A percentile compares a stretch with the other conserved stretches of the same genome.
Conservation (phyloP, 306 rosid genomes). For the Comarum palustre region DNA sequence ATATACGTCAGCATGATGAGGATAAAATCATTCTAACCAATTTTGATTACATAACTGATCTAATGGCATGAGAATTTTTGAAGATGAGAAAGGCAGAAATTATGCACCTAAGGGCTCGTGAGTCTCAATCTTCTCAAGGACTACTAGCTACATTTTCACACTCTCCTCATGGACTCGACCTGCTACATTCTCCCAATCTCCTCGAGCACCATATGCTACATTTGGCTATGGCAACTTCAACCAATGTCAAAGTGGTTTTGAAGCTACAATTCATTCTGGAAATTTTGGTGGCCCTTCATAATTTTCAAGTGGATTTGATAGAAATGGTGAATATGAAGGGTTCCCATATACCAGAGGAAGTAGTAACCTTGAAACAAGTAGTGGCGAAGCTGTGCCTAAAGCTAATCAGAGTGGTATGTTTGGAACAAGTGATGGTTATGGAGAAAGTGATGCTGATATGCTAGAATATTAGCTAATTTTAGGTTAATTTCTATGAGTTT, state of each 20-base stretch:
- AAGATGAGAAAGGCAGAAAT: neutral
- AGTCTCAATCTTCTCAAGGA: neutral
- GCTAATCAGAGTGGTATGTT: neutral
- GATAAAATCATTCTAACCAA: too few species aligned
- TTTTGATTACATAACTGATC: neutral
- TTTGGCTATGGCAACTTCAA: neutral
- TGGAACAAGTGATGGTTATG: neutral
- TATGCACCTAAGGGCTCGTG: neutral
- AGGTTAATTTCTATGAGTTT: too few species aligned
- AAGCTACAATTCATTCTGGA: neutral
- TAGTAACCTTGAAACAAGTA: neutral
- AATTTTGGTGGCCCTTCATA: neutral
- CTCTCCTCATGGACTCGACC: too few species aligned
- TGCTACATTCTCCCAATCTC: too few species aligned
- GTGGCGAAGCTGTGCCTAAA: neutral
- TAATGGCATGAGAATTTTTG: neutral
- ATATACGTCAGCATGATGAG: neutral
- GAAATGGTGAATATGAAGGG: neutral
- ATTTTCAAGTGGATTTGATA: neutral
- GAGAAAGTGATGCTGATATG: too few species aligned
- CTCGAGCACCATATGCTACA: too few species aligned
- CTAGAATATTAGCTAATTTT: too few species aligned
- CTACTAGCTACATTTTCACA: too few species aligned
- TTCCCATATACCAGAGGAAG: neutral
- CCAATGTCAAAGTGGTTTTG: neutral